Base-by-base conservation (phyloP, 176 grass and related monocot genomes). In the Aegilops umbellulata region DNA sequence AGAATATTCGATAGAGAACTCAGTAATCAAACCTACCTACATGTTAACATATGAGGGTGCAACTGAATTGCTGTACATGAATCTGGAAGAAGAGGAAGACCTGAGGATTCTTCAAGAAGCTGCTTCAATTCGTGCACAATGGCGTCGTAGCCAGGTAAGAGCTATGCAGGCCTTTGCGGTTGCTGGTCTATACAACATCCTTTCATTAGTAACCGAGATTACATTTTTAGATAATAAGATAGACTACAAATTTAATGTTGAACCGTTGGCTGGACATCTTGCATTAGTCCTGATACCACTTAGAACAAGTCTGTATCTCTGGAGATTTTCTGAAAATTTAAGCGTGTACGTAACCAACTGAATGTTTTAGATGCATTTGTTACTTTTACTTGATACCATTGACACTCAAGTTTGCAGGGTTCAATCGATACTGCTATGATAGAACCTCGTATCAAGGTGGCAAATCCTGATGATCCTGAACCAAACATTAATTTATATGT, bases 21-120 rank as follows among this genome's bases (percentile, higher is more conserved):
- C 93, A 79, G 23, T 92, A n/a, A 98, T 98, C 82, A 92, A 82
- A 84, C 96, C 96, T 80, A 98, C 96, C 69, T 98, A 98, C 88
- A 95, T 95, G 96, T 82, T 98, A 85, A 98, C 92, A 14, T 98
- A 98, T 92, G 96, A 98, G 86, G 92, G 91, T 84, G 96, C 96
- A 79, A 90, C 89, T 66, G 96, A 95, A 81, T 81, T 98, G 57
- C 83, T 98, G 60, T 94, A 98, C 85, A 84, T 95, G 83, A 98
- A 94, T 44, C 82, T 95, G 62, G 93, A 98, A 91, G 93, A 98
- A 83, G 96, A 98, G 84, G 81, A 86, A 78, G 96, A 95, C 79
- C 74, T 98, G 64, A 87, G 90, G 78, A 86, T 98, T 92, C 90
- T 98, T 83, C 91, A 89, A 84, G 90, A 98, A 84, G 93, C 93